A percentile compares a stretch with the other conserved stretches of the same genome.
These are phyloP conservation scores for Deuterostichococcus epilithicus DNA, from an alignment of 139 green algal genomes.

Conservation along the genomic window DNA sequence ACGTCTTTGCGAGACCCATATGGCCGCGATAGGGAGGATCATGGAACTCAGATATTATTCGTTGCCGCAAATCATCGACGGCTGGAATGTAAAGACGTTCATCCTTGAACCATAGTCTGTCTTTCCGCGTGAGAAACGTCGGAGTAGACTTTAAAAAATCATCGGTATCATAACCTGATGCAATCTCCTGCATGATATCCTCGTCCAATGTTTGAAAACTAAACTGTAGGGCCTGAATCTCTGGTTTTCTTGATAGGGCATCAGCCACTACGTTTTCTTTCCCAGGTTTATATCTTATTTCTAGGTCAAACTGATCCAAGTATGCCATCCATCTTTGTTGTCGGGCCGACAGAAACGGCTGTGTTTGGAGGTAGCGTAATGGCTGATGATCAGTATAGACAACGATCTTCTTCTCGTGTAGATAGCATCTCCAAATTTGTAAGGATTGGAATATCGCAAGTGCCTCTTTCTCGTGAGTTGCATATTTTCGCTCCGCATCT, in stretches of 20 bases:
- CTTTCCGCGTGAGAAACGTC: background rate
- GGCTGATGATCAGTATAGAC: slow-evolving; percentile 40
- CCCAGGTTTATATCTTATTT: slow-evolving; percentile 31
- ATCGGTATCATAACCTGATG: background rate
- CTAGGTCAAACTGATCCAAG: slow-evolving; percentile 18
- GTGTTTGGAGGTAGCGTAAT: slow-evolving; percentile 20
- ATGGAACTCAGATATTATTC: slow-evolving; percentile 15
- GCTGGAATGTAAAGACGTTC: slow-evolving; percentile 10
- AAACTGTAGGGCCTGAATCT: background rate
- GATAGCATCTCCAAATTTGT: slow-evolving; percentile 36
- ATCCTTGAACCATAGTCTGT: slow-evolving; percentile 13
- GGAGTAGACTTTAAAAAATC: background rate
- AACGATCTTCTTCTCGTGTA: slow-evolving; percentile 14
- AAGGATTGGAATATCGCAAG: slow-evolving; percentile 32
- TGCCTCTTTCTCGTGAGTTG: slow-evolving; percentile 39
- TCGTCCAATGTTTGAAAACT: background rate
- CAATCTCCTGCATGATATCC: background rate
- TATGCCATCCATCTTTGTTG: slow-evolving; percentile 25
- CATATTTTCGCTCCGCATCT: slow-evolving; percentile 40
- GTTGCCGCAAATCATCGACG: background rate
- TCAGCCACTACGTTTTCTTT: slow-evolving; percentile 40
- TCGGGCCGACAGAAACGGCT: slow-evolving; percentile 1
- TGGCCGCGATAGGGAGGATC: slow-evolving; percentile 12
- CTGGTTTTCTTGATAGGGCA: slow-evolving; percentile 12
- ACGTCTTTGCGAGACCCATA: slow-evolving; percentile 7